Conservation (phyloP, 768 basidiomycete genomes). For the Tephrocybe sp. region DNA sequence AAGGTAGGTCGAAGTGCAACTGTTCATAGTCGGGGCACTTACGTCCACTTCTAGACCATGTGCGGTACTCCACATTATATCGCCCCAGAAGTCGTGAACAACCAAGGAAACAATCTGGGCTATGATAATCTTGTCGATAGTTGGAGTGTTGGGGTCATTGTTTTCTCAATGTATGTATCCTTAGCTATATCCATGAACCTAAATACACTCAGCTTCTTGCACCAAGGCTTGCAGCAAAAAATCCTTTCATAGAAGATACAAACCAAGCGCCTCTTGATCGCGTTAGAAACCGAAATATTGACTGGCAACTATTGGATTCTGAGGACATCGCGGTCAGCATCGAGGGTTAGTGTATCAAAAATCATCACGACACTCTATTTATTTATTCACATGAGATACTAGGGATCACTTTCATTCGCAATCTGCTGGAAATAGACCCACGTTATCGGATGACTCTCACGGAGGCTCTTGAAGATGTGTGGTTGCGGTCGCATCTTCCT, state of each 20-base stretch:
- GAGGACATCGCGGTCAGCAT: conserved; percentile 37
- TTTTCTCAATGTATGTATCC: conserved; percentile 73
- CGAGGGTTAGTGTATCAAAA: conserved; percentile 39
- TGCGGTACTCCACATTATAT: conserved; percentile 95
- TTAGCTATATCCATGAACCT: neutral
- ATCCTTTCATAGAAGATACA: conserved; percentile 75
- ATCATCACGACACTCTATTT: neutral
- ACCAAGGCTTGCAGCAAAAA: conserved; percentile 67
- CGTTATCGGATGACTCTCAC: conserved; percentile 65
- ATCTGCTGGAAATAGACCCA: conserved; percentile 67
- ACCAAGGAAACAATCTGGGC: conserved; percentile 58
- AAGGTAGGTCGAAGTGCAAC: conserved; percentile 43
- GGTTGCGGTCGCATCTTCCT: conserved; percentile 52
- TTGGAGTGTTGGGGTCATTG: conserved; percentile 95
- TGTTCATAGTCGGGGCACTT: neutral
- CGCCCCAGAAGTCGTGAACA: conserved; percentile 75
- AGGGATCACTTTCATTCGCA: conserved; percentile 65
- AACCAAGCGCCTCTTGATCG: conserved; percentile 48
- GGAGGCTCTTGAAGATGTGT: conserved; percentile 70
- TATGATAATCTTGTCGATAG: conserved; percentile 91
- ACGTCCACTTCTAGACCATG: conserved; percentile 62
- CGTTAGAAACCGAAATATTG: conserved; percentile 55
- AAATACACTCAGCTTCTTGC: neutral
- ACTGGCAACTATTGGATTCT: conserved; percentile 51
- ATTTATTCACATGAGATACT: neutral